Conservation (phyloP, 2,329 filamentous ascomycete genomes). For the Cladophialophora bantiana region DNA sequence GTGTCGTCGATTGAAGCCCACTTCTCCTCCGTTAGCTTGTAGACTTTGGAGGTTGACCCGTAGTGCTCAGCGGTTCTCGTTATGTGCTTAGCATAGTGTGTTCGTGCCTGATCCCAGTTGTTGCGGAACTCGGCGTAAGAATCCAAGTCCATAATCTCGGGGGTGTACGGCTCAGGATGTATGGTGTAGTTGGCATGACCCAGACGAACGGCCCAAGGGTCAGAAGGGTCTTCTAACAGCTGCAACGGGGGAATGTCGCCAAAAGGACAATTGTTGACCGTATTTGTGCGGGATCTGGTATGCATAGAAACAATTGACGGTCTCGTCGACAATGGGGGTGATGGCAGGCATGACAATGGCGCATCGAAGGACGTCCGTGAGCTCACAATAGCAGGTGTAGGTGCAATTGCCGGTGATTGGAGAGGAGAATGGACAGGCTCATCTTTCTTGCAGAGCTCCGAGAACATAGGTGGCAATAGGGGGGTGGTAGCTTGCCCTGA, state of each 20-base stretch:
- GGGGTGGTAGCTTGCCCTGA: conserved; percentile 78
- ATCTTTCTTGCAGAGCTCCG: conserved; percentile 59
- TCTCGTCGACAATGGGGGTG: conserved; percentile 77
- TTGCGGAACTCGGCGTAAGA: conserved; percentile 70
- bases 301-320: conserved; percentile 80
- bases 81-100: conserved; percentile 88
- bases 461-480: conserved; percentile 81
- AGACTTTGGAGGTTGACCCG: conserved; percentile 86
- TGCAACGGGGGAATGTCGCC: conserved; percentile 69
- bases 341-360: conserved; percentile 60
- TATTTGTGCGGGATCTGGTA: conserved; percentile 53
- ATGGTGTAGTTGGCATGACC: conserved; percentile 96
- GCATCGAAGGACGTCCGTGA: conserved; percentile 57
- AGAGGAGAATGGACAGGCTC: conserved; percentile 77
- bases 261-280: conserved; percentile 58
- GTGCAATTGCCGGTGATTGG: conserved; percentile 80
- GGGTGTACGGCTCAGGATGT: conserved; percentile 77
- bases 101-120: conserved; percentile 83
- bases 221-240: conserved; percentile 66
- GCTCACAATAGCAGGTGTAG: conserved; percentile 55
- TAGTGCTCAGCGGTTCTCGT: conserved; percentile 90
- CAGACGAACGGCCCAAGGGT: conserved; percentile 83
- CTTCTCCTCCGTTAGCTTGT: conserved; percentile 83
- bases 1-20: conserved; percentile 79
- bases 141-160: conserved; percentile 66